Conservation (phyloP, 108 stramenopile species). For the Epipyxis sp. region DNA sequence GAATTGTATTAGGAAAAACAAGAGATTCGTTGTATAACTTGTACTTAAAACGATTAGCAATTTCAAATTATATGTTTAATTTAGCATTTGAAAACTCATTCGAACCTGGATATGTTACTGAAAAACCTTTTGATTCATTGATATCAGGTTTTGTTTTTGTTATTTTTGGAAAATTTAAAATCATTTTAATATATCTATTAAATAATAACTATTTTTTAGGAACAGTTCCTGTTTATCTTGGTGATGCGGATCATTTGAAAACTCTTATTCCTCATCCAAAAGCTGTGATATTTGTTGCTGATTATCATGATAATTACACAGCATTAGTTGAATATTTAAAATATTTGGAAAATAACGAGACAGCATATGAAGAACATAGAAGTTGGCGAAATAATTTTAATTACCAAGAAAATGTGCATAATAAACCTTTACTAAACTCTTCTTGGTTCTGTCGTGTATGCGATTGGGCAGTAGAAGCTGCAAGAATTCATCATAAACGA, state of each 20-base stretch:
- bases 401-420: not conserved
- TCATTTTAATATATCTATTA: not conserved
- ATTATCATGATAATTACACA: slow-evolving; percentile 9
- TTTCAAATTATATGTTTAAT: not conserved
- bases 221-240: slow-evolving; percentile 9
- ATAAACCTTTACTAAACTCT: not conserved
- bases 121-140: slow-evolving; percentile 20
- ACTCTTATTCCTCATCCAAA: slow-evolving; percentile 14
- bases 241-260: not conserved
- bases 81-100: slow-evolving; percentile 23
- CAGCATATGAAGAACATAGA: slow-evolving; percentile 19
- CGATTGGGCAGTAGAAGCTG: not conserved
- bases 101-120: slow-evolving; percentile 19
- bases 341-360: not conserved
- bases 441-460: slow-evolving; percentile 13
- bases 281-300: slow-evolving; percentile 13
- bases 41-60: not conserved
- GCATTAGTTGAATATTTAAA: not conserved
- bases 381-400: not conserved
- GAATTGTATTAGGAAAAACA: not conserved
- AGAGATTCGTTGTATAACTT: slow-evolving; percentile 11
- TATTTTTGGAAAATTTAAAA: not conserved
- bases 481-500: not conserved
- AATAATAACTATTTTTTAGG: not conserved
- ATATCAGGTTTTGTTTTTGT: not conserved